These are phyloP conservation scores for Coix lacrymajobi DNA, from an alignment of 176 grass and related monocot species.

Conservation along the genomic window DNA sequence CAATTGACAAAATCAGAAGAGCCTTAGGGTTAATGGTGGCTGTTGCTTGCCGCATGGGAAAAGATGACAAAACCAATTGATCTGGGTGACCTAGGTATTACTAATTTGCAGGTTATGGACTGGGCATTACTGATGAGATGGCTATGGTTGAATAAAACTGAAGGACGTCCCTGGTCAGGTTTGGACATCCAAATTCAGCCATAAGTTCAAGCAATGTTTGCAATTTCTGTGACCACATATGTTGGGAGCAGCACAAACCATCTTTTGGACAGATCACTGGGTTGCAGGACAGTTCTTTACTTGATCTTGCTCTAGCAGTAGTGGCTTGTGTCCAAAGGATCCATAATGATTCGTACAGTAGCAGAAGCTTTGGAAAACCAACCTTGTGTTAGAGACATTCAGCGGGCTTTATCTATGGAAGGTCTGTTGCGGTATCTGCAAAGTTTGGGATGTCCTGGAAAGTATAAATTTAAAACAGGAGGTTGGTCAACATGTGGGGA, in stretches of 20 bases:
- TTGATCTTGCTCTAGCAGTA: neutral
- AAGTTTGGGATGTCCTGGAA: neutral
- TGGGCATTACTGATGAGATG: neutral
- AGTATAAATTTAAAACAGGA: neutral
- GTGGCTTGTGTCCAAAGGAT: neutral
- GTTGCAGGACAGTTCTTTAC: neutral
- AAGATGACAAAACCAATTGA: neutral
- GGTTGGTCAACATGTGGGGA: neutral
- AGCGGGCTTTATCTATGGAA: neutral
- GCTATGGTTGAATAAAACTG: neutral
- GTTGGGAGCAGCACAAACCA: too few species aligned
- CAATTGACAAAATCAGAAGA: neutral
- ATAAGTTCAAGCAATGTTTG: neutral
- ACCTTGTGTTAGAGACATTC: neutral
- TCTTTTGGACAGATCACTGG: neutral
- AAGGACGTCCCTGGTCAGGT: neutral
- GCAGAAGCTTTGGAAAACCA: neutral
- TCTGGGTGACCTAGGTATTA: neutral
- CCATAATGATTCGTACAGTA: neutral
- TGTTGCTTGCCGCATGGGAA: neutral
- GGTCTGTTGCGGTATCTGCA: neutral
- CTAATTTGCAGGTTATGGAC: neutral
- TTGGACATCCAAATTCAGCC: neutral
- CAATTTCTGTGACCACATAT: neutral
- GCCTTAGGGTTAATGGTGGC: neutral